Evolutionary conservation across 1,284 basidiomycete species (phyloP).

Genomic region (Ustilago shanxiensis): DNA sequence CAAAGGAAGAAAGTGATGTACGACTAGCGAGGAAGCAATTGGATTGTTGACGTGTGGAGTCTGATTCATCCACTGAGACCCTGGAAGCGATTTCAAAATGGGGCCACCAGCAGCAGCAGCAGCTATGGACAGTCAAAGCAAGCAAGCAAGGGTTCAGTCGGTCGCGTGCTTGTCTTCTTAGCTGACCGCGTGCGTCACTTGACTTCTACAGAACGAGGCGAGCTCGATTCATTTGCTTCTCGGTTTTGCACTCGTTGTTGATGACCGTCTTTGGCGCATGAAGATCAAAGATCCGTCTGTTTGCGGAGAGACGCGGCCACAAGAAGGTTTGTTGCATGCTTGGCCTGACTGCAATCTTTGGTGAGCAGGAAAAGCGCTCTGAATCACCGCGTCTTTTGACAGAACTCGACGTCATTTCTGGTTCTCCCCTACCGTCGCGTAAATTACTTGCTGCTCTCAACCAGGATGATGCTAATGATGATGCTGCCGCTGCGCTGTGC

Average conservation of each 20-base stretch:
- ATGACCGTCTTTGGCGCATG: no score
- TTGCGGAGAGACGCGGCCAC: no score
- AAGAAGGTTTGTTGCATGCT: no score
- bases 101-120: neutral
- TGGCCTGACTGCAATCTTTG: no score
- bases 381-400: no score
- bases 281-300: no score
- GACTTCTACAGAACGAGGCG: neutral
- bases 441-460: neutral
- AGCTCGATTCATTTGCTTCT: no score
- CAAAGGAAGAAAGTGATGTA: neutral
- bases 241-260: no score
- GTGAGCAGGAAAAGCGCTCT: no score
- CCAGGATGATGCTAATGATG: slow-evolving; percentile 3
- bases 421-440: neutral
- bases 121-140: neutral
- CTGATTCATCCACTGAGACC: slow-evolving; percentile 39
- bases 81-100: neutral
- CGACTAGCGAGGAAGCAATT: no score
- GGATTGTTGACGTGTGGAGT: slow-evolving; percentile 24
- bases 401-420: slow-evolving; percentile 8
- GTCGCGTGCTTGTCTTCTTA: slow-evolving; percentile 8
- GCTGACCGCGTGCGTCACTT: slow-evolving; percentile 5
- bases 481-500: neutral
- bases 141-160: slow-evolving; percentile 9